phyloP scores from a whole-genome alignment of 2,329 filamentous ascomycete species.

The Aspergillus hortae region DNA sequence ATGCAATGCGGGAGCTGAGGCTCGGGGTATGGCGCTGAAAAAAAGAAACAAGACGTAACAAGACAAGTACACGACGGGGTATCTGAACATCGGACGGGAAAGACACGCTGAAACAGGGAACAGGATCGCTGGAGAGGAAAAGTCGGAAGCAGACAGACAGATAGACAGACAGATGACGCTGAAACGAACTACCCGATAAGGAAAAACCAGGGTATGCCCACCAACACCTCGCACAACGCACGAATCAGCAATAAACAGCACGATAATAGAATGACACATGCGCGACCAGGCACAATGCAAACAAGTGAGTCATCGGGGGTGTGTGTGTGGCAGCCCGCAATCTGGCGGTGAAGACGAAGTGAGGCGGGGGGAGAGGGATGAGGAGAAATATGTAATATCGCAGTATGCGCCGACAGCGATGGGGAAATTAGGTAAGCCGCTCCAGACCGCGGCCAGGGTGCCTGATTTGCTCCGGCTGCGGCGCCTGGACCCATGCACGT shows the following conservation, averaged over 20 bases:
- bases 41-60: background rate
- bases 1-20: conserved; percentile 16
- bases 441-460: no score
- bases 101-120: conserved; percentile 1
- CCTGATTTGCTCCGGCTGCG: background rate
- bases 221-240: conserved; percentile 13
- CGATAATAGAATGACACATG: conserved; percentile 8
- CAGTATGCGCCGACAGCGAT: conserved; percentile 17
- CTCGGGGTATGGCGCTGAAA: conserved; percentile 19
- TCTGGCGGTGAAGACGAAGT: background rate
- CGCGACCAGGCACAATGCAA: background rate
- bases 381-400: conserved; percentile 5
- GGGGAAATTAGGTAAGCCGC: conserved; percentile 18
- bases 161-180: background rate
- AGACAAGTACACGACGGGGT: conserved; percentile 19
- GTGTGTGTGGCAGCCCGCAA: background rate
- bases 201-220: conserved; percentile 4
- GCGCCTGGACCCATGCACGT: background rate
- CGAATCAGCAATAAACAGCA: conserved; percentile 5
- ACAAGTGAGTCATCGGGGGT: background rate
- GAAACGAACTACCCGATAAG: background rate
- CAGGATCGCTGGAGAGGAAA: conserved; percentile 3
- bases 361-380: background rate
- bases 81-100: conserved; percentile 14
- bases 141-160: background rate